Base-by-base conservation (phyloP, 2,329 filamentous ascomycete genomes). In the Hypoxylon sp. region DNA sequence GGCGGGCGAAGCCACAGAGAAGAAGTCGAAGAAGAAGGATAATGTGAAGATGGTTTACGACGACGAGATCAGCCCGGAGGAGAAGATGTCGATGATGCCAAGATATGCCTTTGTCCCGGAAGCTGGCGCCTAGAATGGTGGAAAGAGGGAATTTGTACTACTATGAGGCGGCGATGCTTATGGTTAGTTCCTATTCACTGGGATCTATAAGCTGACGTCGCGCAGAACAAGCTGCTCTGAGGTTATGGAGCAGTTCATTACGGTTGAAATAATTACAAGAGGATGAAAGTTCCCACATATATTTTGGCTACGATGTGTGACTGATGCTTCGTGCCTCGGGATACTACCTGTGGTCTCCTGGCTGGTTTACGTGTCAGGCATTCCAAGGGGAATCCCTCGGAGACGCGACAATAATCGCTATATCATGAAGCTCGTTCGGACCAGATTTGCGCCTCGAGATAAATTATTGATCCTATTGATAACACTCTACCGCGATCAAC, bases 21-120 rank as follows among this genome's bases (percentile, higher is more conserved):
- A 90, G 82, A 89, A 89, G 76, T 81, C 81, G 17, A 91, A 91
- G 85, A 91, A 91, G 79, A 91, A 90, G 69, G 86, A 89, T 73
- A 88, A 90, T 77, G 84, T 85, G 63, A 87, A 88, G 78, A 90
- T 97, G 87, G 85, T 97, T 31, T 97, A 96, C 82, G 90, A 90
- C 69, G 93, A 97, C 77, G 90, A 92, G 65, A 83, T 90, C 76
- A 96, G 92, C 76, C 92, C 94, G 1, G 95, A 98, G 83, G 95
- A 97, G 85, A 93, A 91, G 82, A 94, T 97, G 92, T 91, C 93
- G 30, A 82, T 84, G 77, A 83, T 96, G 82, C 85, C 92, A 68
- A 90, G 89, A 80, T 97, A 97, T 83, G 89, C 90, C 75, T 92
- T 88, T 79, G 83, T 84, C 76, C 87, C 86, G 75, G 79, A 82